A percentile compares a stretch with the other conserved stretches of the same genome.
Evolutionary conservation across 768 basidiomycete genomes (phyloP).

Genomic region (Rhodotorula diobovata): DNA sequence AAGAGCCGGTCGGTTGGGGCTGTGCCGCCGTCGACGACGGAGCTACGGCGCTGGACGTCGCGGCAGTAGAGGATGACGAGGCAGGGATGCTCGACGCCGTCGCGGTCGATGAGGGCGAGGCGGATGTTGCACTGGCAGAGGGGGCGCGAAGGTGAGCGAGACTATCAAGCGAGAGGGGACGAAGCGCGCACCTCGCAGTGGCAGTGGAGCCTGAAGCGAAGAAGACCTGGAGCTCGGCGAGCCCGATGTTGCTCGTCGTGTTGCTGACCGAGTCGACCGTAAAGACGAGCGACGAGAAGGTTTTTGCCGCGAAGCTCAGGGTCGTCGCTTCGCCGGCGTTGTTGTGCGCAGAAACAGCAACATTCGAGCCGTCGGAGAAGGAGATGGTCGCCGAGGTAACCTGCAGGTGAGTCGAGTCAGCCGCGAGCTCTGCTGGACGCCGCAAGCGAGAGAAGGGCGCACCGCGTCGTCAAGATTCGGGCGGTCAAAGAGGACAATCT

Average conservation of each 20-base stretch:
- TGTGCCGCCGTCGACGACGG: background rate
- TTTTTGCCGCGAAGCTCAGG: slow-evolving; percentile 1
- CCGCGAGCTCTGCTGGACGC: background rate
- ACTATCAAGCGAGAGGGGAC: background rate
- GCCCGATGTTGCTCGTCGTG: slow-evolving; percentile 14
- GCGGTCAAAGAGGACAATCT: background rate
- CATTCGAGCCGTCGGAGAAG: slow-evolving; percentile 18
- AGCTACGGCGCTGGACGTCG: background rate
- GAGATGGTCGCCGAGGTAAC: slow-evolving; percentile 10
- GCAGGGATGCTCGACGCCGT: too few species aligned
- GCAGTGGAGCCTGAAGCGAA: background rate
- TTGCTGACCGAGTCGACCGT: slow-evolving; percentile 5
- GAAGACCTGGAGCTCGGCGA: slow-evolving; percentile 20
- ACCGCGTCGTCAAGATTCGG: slow-evolving; percentile 15
- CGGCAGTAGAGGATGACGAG: background rate
- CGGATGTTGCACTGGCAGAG: background rate
- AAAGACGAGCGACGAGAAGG: background rate
- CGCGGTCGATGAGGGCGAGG: background rate
- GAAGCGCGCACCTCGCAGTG: background rate
- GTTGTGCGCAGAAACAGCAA: background rate
- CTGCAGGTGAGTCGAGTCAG: background rate
- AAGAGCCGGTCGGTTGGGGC: background rate
- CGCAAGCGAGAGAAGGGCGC: too few species aligned
- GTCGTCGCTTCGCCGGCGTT: slow-evolving; percentile 29
- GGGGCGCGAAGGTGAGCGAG: too few species aligned